Evolutionary conservation across 106 monocot genomes (phyloP).

Genomic region (Dendrobium chrysotoxum): DNA sequence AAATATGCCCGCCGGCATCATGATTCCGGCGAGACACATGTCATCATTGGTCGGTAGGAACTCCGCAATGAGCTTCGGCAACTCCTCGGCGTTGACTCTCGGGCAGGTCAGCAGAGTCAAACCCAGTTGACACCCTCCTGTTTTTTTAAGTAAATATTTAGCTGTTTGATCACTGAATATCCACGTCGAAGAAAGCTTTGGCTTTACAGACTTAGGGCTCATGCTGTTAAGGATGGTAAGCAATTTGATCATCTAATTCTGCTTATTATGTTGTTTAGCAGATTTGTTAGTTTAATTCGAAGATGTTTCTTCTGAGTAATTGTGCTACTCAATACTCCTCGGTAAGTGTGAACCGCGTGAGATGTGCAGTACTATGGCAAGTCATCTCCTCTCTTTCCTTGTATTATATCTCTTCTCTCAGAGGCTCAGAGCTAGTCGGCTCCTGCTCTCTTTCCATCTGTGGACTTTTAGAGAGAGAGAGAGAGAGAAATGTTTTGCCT

Average conservation of each 20-base stretch:
- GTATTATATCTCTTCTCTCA: not conserved
- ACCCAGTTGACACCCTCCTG: slow-evolving; percentile 1
- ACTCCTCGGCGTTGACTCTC: slow-evolving; percentile 51
- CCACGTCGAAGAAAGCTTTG: not conserved
- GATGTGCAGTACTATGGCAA: not conserved
- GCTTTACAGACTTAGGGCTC: slow-evolving; percentile 3
- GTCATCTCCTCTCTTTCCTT: not conserved
- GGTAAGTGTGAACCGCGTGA: slow-evolving; percentile 9
- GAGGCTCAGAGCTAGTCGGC: too few relatives aligned
- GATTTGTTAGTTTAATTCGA: not conserved
- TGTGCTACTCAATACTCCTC: not conserved
- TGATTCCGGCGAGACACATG: slow-evolving; percentile 66
- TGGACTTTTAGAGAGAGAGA: not conserved
- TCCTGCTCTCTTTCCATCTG: not conserved
- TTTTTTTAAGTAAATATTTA: not conserved
- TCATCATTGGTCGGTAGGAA: slow-evolving; percentile 49
- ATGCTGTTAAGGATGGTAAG: not conserved
- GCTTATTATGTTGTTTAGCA: not conserved
- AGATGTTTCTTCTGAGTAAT: not conserved
- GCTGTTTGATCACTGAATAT: not conserved
- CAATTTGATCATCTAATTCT: not conserved
- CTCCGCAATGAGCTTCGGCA: slow-evolving; percentile 21
- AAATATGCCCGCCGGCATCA: slow-evolving; percentile 66
- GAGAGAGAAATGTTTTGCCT: not conserved
- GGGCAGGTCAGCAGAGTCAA: slow-evolving; percentile 38